Base-by-base conservation (phyloP, 2,329 filamentous ascomycete genomes). In the Fusarium algeriense region DNA sequence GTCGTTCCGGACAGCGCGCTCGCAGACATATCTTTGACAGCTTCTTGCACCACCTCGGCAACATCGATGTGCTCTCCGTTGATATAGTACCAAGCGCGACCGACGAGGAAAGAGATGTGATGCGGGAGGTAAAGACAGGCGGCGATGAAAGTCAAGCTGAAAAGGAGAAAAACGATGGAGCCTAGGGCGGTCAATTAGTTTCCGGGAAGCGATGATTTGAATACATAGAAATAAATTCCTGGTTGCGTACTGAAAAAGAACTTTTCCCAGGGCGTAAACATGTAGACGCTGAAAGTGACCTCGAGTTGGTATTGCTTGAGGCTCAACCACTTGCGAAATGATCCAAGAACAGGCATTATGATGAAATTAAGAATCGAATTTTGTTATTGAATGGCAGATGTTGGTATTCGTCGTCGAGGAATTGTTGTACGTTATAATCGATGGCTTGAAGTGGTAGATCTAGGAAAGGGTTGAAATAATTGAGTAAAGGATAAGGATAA, bases 271-370 rank as follows among this genome's bases (percentile, higher is more conserved):
- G 94, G 92, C 40, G 95, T 98, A 76, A 98, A 92, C 93, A 99
- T 98, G 87, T 99, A 98, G 30, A 98, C 89, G 67, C 93, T 92
- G 83, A 97, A 96, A 15, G 95, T 98, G 81, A 98, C 95, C 85
- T 99, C 96, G 80, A 98, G 94, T 86, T 98, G 96, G 86, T 98
- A 98, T 81, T 95, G 91, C 88, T 99, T 99, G 82, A 95, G 89
- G 82, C 94, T 91, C 74, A 98, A 87, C 94, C 95, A 98, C 81
- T 91, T 91, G 73, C 93, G 88, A 76, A 97, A 86, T 48, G 83
- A 80, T 71, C 85, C 83, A 75, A 87, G 76, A 50, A 75, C 73
- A 49, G 82, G 83, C 79, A 82, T 67, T 60, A 26, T 53, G 34
- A 58, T 26, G 56, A 53, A 37, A 56, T 53, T 35, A 48, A 54